A percentile compares a stretch with the other conserved stretches of the same genome.
Evolutionary conservation across 441 rosid genomes (phyloP).

Genomic region (Gossypium schwendimanii): DNA sequence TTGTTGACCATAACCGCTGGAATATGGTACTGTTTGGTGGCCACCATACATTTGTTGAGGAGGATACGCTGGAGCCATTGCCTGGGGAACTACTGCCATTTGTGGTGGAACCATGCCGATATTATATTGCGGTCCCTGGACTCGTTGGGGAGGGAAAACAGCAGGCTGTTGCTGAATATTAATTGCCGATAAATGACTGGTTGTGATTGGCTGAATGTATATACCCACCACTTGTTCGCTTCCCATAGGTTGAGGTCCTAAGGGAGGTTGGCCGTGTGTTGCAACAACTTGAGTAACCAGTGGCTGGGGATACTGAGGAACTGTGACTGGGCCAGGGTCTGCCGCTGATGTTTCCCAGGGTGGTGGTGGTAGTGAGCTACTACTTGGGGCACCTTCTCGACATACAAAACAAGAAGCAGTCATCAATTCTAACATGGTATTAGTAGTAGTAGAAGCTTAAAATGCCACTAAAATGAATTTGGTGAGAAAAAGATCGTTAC

Average conservation of each 20-base stretch:
- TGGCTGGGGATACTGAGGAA: conserved; percentile 54
- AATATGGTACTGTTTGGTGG: conserved; percentile 63
- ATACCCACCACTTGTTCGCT: conserved; percentile 46
- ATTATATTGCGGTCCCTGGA: conserved; percentile 42
- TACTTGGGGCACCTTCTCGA: conserved; percentile 55
- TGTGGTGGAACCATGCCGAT: conserved; percentile 47
- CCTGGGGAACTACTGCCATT: conserved; percentile 39
- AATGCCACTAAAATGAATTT: not conserved
- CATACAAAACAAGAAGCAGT: conserved; percentile 23
- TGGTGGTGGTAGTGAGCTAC: conserved; percentile 49
- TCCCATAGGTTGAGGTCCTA: conserved; percentile 38
- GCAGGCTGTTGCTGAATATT: conserved; percentile 20
- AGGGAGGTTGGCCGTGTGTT: conserved; percentile 40
- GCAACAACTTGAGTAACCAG: conserved; percentile 42
- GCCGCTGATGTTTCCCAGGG: not conserved
- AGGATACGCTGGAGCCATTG: conserved; percentile 42
- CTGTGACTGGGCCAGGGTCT: not conserved
- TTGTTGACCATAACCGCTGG: conserved; percentile 48
- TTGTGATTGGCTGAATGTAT: conserved; percentile 58
- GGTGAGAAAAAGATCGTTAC: not conserved
- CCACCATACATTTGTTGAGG: conserved; percentile 67
- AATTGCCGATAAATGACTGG: conserved; percentile 24
- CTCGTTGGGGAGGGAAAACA: conserved; percentile 29
- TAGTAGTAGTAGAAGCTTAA: not conserved
- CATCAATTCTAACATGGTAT: not conserved